Evolutionary conservation across 169 alveolate genomes (phyloP), one percentile per base, ranked within the genome.

Genomic region (Plasmodium reichenowi): DNA sequence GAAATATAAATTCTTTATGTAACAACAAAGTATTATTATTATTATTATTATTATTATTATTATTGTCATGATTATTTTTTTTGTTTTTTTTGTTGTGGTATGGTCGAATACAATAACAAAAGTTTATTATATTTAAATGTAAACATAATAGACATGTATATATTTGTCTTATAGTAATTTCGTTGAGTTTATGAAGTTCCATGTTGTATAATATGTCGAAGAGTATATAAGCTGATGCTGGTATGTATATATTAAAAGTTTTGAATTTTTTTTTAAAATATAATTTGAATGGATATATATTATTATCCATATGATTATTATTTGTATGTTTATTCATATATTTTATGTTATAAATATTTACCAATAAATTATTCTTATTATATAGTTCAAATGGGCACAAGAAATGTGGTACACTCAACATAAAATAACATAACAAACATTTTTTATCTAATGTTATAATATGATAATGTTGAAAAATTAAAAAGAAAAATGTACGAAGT

Each of bases 341-440:
- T 20, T 60, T 60, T 60, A 15, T 60, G 13, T 10, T 2, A 7
- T 10, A 17, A 0, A 0, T 4, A 24, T 60, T 22, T 60, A 0
- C 12, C 6, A 15, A 7, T 20, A 10, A 4, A 2, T 15, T 22
- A 0, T 24, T 24, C 26, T 26, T 60, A 20, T 60, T 24, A 26
- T 22, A 38, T 20, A 72, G 9, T 60, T 9, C 5, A 50, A 68
- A 26, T 6, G 85, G 85, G 4, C 3, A 83, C 20, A 68, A 15
- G 12, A 56, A 70, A 24, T 68, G 54, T 13, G 64, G 74, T 17
- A 83, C 48, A 54, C 68, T 62, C 48, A 70, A 17, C 10, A 67
- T 58, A 24, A 83, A 83, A 73, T 70, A 83, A 13, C 74, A 83
- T 20, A 83, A 22, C 48, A 68, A 38, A 47, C 74, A 83, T 50